phyloP scores from a whole-genome alignment of 2,329 filamentous ascomycete species.

The Ophiosphaerella herpotricha region DNA sequence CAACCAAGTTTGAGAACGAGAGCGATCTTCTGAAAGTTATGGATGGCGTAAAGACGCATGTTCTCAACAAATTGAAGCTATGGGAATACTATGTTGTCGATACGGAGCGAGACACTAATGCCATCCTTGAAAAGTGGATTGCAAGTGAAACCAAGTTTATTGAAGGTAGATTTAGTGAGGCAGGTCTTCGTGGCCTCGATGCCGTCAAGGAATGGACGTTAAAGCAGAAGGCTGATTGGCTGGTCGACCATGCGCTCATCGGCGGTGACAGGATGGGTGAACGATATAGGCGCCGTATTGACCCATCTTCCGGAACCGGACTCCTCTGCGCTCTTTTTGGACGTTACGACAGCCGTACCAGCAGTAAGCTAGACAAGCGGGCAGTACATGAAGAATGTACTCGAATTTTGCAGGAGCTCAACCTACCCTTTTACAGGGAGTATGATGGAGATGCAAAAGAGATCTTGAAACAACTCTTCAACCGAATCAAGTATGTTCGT shows the following conservation, averaged over 20 bases:
- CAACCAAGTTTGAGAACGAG: conserved; percentile 70
- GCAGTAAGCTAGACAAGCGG: conserved; percentile 56
- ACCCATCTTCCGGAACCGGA: conserved; percentile 71
- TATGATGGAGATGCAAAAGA: conserved; percentile 83
- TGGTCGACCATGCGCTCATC: conserved; percentile 70
- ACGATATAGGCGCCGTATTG: conserved; percentile 72
- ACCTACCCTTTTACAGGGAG: conserved; percentile 87
- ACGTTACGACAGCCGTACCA: conserved; percentile 61
- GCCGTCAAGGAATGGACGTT: conserved; percentile 59
- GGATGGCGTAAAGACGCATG: conserved; percentile 79
- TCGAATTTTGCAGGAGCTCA: conserved; percentile 78
- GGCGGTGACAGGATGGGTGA: conserved; percentile 78
- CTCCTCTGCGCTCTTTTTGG: conserved; percentile 72
- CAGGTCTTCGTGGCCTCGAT: conserved; percentile 56
- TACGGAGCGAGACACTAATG: conserved; percentile 71
- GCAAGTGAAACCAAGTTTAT: conserved; percentile 62
- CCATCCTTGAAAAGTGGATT: conserved; percentile 73
- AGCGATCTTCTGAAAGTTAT: conserved; percentile 82
- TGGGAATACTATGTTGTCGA: conserved; percentile 95
- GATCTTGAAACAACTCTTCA: conserved; percentile 89
- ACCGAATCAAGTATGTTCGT: conserved; percentile 91
- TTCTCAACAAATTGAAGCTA: conserved; percentile 75
- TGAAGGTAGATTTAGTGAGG: conserved; percentile 56
- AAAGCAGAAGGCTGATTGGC: conserved; percentile 65
- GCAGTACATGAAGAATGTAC: conserved; percentile 58